Percentiles rank a stretch among this genome's conserved stretches.
phyloP scores from a whole-genome alignment of 352 stramenopile species.

The Poterioochromonas sp. region DNA sequence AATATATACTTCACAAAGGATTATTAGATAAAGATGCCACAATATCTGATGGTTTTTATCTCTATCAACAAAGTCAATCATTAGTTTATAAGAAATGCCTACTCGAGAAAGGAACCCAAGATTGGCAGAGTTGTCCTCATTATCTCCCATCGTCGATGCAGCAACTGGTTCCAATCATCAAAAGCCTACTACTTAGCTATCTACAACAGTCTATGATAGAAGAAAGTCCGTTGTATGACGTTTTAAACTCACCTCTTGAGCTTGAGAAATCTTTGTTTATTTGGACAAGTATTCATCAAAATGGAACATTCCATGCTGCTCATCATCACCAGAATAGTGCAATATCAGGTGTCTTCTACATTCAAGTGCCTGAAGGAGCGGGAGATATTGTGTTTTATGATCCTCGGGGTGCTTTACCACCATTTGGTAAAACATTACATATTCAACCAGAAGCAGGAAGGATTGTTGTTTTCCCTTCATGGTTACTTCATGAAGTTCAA shows the following conservation, averaged over 20 bases:
- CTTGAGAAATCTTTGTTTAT: neutral
- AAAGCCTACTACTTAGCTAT: neutral
- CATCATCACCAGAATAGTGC: neutral
- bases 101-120: neutral
- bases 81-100: neutral
- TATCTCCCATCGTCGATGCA: neutral
- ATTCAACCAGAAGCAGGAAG: neutral
- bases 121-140: neutral
- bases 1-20: neutral
- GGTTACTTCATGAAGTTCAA: neutral
- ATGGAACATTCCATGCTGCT: neutral
- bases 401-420: neutral
- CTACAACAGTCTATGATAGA: neutral
- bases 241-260: neutral
- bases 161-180: neutral
- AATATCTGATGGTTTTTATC: neutral
- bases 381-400: neutral
- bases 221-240: neutral
- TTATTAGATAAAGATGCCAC: neutral
- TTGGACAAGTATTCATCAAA: neutral
- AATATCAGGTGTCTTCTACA: constrained; percentile 12
- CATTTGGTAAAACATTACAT: constrained; percentile 15
- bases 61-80: neutral
- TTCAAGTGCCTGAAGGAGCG: neutral
- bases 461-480: neutral